Evolutionary conservation across 768 basidiomycete species (phyloP).

Genomic region (Lactarius akahatsu): DNA sequence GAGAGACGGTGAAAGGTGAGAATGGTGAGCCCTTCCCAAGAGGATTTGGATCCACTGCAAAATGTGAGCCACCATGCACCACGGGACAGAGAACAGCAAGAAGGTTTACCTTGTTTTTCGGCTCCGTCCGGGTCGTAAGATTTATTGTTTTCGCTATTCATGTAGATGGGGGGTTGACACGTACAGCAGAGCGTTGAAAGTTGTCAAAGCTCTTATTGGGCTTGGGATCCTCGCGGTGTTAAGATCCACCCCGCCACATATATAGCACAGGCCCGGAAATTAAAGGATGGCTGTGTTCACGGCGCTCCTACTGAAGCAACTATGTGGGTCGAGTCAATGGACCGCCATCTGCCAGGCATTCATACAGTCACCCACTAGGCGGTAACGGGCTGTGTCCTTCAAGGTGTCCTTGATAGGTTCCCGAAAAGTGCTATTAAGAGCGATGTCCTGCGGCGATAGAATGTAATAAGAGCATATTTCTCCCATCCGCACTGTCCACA

Average conservation of each 20-base stretch:
- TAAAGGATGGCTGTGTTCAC: slow-evolving; percentile 1
- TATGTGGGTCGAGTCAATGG: slow-evolving; percentile 10
- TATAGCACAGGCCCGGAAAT: neutral
- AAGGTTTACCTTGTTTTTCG: neutral
- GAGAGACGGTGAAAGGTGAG: neutral
- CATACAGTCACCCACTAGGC: neutral
- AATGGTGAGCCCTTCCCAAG: neutral
- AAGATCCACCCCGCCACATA: neutral
- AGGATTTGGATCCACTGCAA: neutral
- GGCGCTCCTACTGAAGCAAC: neutral
- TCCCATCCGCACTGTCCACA: neutral
- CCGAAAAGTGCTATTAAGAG: slow-evolving; percentile 1
- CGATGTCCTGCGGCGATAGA: too few relatives aligned
- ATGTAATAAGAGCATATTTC: neutral
- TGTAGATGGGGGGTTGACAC: neutral
- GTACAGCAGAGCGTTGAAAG: slow-evolving; percentile 12
- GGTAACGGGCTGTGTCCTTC: slow-evolving; percentile 8
- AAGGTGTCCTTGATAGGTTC: neutral
- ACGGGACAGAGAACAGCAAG: neutral
- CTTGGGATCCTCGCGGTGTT: neutral
- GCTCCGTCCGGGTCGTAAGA: neutral
- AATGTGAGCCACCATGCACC: neutral
- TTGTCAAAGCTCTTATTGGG: neutral
- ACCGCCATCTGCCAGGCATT: neutral
- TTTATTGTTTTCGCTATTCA: neutral